phyloP scores from a whole-genome alignment of 495 filamentous ascomycete species.

The Talaromyces stipitatus region DNA sequence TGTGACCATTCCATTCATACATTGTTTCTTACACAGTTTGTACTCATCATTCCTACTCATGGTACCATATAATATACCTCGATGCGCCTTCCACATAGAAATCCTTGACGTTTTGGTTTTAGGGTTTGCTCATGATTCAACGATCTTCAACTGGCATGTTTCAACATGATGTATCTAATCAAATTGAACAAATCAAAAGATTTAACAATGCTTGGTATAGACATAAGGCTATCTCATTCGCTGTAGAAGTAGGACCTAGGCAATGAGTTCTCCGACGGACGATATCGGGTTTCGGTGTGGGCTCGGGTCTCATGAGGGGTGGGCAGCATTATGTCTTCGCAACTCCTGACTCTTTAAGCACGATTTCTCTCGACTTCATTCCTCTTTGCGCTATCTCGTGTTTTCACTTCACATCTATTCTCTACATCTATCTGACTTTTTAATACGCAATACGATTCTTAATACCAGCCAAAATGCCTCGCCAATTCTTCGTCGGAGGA shows the following conservation, averaged over 20 bases:
- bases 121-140: background rate
- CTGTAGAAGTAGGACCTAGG: background rate
- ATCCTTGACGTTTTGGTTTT: background rate
- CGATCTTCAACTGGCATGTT: background rate
- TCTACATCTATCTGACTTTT: background rate
- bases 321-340: background rate
- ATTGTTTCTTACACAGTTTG: too few relatives aligned
- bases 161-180: background rate
- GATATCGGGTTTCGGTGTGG: conserved; percentile 3
- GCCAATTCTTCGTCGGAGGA: conserved; percentile 98
- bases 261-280: background rate
- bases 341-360: background rate
- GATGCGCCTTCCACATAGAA: background rate
- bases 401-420: background rate
- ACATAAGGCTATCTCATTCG: too few relatives aligned
- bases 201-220: too few relatives aligned
- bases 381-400: background rate
- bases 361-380: background rate
- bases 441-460: background rate
- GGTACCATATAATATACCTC: too few relatives aligned
- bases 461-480: conserved; percentile 56
- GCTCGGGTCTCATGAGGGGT: background rate
- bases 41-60: too few relatives aligned
- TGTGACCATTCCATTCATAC: background rate
- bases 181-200: background rate